phyloP scores from a whole-genome alignment of 169 alveolate species.

The Babesia divergens region DNA sequence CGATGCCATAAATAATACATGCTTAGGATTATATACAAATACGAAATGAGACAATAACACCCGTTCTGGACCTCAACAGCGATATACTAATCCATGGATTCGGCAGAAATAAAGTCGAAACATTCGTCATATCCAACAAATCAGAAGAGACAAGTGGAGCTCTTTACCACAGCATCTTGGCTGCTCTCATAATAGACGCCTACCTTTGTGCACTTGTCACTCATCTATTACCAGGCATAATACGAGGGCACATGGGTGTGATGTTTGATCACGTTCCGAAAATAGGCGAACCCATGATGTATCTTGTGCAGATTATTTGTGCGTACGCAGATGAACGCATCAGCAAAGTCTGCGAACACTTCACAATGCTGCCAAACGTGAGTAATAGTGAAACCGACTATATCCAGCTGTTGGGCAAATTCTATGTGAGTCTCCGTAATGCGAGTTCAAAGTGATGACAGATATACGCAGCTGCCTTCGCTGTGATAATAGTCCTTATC shows the following conservation, averaged over 20 bases:
- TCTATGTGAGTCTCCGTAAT: not conserved
- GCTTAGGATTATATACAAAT: constrained; percentile 24
- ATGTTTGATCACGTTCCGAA: constrained; percentile 39
- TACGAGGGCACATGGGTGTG: not conserved
- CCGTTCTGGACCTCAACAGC: constrained; percentile 6
- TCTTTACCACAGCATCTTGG: not conserved
- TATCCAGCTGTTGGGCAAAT: not conserved
- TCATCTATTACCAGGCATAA: constrained; percentile 7
- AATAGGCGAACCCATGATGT: constrained; percentile 9
- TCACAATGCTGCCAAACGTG: constrained; percentile 15
- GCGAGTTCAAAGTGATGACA: not conserved
- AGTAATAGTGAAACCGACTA: not conserved
- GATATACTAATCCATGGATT: constrained; percentile 23
- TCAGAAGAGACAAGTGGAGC: not conserved
- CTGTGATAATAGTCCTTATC: not conserved
- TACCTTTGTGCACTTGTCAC: constrained; percentile 9
- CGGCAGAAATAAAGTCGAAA: constrained; percentile 22
- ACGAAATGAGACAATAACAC: constrained; percentile 7
- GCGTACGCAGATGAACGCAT: not conserved
- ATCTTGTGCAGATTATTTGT: constrained; percentile 46
- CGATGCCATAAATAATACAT: not conserved
- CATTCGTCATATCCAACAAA: not conserved
- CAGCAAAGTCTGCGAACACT: not conserved
- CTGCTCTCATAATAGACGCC: not conserved
- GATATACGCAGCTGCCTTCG: not conserved